Evolutionary conservation across 2,329 filamentous ascomycete species (phyloP), one percentile per base, ranked within the genome.

Genomic region (Beauveria australis): DNA sequence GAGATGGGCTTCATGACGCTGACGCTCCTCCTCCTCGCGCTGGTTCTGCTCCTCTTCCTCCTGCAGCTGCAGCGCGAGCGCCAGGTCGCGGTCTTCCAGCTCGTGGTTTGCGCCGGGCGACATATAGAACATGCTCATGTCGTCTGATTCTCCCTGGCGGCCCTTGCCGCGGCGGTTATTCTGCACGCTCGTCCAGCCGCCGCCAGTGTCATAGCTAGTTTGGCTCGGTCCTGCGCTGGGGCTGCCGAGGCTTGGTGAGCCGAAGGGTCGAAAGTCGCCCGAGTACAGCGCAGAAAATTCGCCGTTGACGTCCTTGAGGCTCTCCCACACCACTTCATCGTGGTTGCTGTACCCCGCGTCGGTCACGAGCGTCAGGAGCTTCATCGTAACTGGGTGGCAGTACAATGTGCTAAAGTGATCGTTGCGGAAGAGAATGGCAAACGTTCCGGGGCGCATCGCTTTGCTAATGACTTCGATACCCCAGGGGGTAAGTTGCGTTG

Each of bases 391-490:
- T 0, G 93, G 91, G 67, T 97, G 91, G 63, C 92, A 91, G 74
- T 96, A 96, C 0, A 99, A 74, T 0, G 93, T 97, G 47, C 91
- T 92, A 70, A 99, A 99, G 71, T 99, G 94, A 69, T 99, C 93
- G 68, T 99, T 99, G 28, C 94, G 85, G 77, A 99, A 99, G 1
- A 99, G 75, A 54, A 99, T 97, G 0, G 91, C 91, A 63, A 97
- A 84, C 1, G 89, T 85, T 1, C 92, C 93, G 1, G 91, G 88
- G 14, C 82, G 77, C 61, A 97, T 81, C 6, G 82, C 86, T 55
- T 84, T 83, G 0, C 81, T 81, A 44, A 97, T 86, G 1, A 89
- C 83, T 44, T 89, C 82, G 2, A 99, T 79, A 0, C 94, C 94
- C 72, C 88, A 89, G 0, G 84, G 78, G 0, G 94, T 97, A 24